Base-by-base conservation (phyloP, 2,329 filamentous ascomycete species). In the Colletotrichum agaves region DNA sequence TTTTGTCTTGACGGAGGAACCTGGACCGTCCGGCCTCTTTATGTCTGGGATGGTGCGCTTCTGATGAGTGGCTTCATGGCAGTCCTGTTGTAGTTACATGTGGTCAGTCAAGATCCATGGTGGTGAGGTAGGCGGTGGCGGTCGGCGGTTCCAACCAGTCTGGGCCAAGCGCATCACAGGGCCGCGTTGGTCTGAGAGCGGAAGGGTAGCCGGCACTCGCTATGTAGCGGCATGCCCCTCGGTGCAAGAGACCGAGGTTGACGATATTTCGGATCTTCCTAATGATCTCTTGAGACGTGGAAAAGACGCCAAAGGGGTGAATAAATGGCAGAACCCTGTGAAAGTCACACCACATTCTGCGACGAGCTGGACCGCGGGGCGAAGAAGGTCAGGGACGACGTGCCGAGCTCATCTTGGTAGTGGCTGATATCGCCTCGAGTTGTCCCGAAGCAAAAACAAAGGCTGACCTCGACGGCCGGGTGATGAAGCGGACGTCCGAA, bases 321-420 rank as follows among this genome's bases (percentile, higher is more conserved):
- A 73, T 59, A 68, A 44, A 27, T 37, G 49, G 13, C 47, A 55
- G 19, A 53, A 56, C 39, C 50, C 31, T 57, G 61, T 31, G 58
- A 23, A 61, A 61, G 44, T 52, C 58, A 50, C 46, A 46, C 58
- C 46, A 46, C 46, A 50, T 50, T 61, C 35, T 61, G 46, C 35
- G 58, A 61, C 35, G 15, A 19, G 46, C 35, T 39, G 46, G 19
- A 59, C 56, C 55, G 56, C 56, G 63, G 46, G 52, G 71, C 72
- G 72, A 74, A 72, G 74, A 74, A 69, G 68, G 68, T 69, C 72
- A 72, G 72, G 69, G 61, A 72, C 70, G 64, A 61, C 41, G 7
- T 59, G 39, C 19, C 35, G 41, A 35, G 55, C n/a, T 35, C 41
- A 13, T 21, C 23, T 44, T 37, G 11, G 37, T 53, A 69, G 61